These are phyloP conservation scores for Ogataea nakhonphanomensis DNA, from an alignment of 805 yeast genomes.

Conservation along the genomic window DNA sequence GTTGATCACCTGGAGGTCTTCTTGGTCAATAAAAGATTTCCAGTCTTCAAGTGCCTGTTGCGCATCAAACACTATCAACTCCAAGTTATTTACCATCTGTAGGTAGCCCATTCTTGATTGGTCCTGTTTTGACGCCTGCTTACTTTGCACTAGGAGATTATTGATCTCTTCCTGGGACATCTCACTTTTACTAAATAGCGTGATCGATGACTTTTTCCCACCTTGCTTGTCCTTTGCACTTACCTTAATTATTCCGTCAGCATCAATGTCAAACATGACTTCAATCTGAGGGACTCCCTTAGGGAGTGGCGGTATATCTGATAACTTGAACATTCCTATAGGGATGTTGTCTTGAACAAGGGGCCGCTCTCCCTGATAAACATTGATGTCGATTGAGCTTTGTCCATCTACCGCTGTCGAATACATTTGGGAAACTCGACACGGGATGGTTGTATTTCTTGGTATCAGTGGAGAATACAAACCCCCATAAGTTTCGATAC, in stretches of 20 bases:
- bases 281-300: conserved; percentile 89
- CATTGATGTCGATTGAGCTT: conserved; percentile 91
- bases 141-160: conserved; percentile 87
- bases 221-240: conserved; percentile 92
- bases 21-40: conserved; percentile 17
- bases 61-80: conserved; percentile 34
- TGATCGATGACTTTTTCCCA: conserved; percentile 90
- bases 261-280: conserved; percentile 92
- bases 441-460: conserved; percentile 91
- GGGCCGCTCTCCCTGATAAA: conserved; percentile 97
- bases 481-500: conserved; percentile 97
- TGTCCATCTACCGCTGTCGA: conserved; percentile 95
- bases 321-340: conserved; percentile 88
- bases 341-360: conserved; percentile 92
- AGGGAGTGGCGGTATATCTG: conserved; percentile 88
- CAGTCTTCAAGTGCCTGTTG: conserved; percentile 33
- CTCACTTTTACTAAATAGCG: conserved; percentile 96
- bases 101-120: conserved; percentile 41
- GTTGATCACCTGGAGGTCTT: conserved; percentile 15
- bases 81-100: conserved; percentile 69
- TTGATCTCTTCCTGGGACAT: conserved; percentile 86
- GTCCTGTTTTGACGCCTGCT: conserved; percentile 83
- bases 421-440: conserved; percentile 89
- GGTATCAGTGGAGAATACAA: conserved; percentile 85
- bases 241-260: conserved; percentile 95